Base-by-base conservation (phyloP, 225 moss, liverwort and hornwort species). In the Sphagnum contortum region DNA sequence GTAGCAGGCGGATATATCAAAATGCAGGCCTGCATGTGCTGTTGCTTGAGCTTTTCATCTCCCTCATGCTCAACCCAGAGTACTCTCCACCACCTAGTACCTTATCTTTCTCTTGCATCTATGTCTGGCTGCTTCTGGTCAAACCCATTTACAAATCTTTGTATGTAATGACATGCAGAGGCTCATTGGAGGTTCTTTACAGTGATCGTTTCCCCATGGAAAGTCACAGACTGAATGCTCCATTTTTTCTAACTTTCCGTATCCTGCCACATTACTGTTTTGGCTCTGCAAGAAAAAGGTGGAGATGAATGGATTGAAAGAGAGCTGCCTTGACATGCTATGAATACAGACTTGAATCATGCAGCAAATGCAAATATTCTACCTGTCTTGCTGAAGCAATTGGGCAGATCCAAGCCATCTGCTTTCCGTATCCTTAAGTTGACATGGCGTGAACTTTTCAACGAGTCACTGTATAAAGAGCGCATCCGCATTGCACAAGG, bases 151-250 rank as follows among this genome's bases (percentile, higher is more conserved):
- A 29, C 29, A 29, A 29, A 52, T 5, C 52, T 48, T 62, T 0
- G 2, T 47, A 5, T 52, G 12, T 45, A 9, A 57, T 66, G 12
- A 4, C 53, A 44, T 67, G 45, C 72, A 98, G 89, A 59, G 92
- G 83, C 7, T 70, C 73, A 50, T 70, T 98, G 66, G 88, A 98
- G 61, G 75, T 77, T 0, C 78, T 57, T 56, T 92, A 98, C 52
- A 85, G 88, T 78, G 96, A 98, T 3, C 81, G 90, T 5, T 98
- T 91, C 6, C 96, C 92, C 0, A 90, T 91, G 90, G 92, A 98
- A 53, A 79, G 76, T 62, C 61, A 64, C 74, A 92, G 82, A 75
- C 57, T 85, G 3, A 98, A 98, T 76, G 96, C 83, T 0, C 90
- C 89, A 2, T 98, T 92, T 58, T 92, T 79, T 60, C 69, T 98